Conservation (phyloP, 306 rosid species). For the Cucurbita pepo region DNA sequence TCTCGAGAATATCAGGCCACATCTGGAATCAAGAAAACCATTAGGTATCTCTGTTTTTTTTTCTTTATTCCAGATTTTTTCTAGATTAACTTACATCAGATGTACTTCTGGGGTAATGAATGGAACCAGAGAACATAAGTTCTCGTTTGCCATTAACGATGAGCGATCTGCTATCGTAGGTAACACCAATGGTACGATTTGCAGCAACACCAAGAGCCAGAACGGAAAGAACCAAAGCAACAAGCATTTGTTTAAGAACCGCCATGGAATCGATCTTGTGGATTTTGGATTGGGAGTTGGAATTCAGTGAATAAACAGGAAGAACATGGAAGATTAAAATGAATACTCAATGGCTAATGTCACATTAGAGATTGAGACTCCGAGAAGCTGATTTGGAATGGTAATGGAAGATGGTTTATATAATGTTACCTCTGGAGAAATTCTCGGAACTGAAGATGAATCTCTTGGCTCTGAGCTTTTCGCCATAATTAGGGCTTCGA, state of each 20-base stretch:
- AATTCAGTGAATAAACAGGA: background rate
- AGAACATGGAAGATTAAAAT: background rate
- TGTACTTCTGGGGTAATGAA: conserved; percentile 74
- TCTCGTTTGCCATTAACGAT: conserved; percentile 44
- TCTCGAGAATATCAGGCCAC: conserved; percentile 59
- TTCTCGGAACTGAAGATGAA: background rate
- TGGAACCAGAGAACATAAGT: conserved; percentile 70
- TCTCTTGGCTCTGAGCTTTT: background rate
- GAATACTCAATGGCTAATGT: background rate
- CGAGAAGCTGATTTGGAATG: background rate
- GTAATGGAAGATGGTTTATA: background rate
- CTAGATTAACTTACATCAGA: conserved; percentile 13
- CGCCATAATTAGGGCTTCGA: background rate
- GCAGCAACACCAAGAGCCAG: background rate
- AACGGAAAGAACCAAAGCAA: background rate
- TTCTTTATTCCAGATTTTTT: no score
- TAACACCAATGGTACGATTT: conserved; percentile 19
- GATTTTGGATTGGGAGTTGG: no score
- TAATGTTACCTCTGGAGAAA: background rate
- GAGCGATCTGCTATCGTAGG: conserved; percentile 50
- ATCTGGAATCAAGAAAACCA: conserved; percentile 22
- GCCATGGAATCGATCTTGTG: background rate
- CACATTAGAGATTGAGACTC: background rate
- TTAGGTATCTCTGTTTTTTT: no score
- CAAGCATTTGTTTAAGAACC: background rate